Conservation (phyloP, 1,139 yeast genomes). For the Trichomonascaceae sp. region DNA sequence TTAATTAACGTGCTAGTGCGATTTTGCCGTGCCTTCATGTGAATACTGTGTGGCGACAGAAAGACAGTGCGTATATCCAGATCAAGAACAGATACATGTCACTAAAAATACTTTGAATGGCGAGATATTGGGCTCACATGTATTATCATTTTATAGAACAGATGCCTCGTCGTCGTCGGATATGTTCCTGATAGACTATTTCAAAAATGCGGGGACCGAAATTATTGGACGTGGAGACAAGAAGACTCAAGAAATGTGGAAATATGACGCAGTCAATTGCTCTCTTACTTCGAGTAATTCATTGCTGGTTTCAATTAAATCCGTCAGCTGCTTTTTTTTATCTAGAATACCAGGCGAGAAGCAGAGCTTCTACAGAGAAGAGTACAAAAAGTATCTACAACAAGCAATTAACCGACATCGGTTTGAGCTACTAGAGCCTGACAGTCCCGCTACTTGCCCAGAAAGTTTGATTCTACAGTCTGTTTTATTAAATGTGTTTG, state of each 20-base stretch:
- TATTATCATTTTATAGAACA: neutral
- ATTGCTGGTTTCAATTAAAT: neutral
- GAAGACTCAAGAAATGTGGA: slow-evolving; percentile 1
- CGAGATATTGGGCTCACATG: neutral
- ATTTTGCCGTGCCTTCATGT: slow-evolving; percentile 6
- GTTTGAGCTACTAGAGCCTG: neutral
- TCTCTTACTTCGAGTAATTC: neutral
- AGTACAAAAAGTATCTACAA: neutral
- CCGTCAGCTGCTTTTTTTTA: neutral
- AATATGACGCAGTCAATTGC: slow-evolving; percentile 2
- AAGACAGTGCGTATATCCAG: slow-evolving; percentile 5
- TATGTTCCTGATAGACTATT: neutral
- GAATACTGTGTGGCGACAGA: slow-evolving; percentile 9
- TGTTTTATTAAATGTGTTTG: neutral
- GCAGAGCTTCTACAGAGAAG: neutral
- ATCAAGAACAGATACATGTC: neutral
- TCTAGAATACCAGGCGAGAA: neutral
- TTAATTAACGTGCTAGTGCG: slow-evolving; percentile 2
- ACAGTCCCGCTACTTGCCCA: neutral
- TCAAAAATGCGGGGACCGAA: neutral
- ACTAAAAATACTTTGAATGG: neutral
- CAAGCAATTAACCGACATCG: slow-evolving; percentile 2
- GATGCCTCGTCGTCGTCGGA: neutral
- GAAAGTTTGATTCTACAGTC: slow-evolving; percentile 3
- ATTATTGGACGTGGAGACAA: slow-evolving; percentile 1